Percentiles rank a stretch among this genome's conserved stretches.
Evolutionary conservation across 306 rosid genomes (phyloP).

Genomic region (Coriaria nepalensis): DNA sequence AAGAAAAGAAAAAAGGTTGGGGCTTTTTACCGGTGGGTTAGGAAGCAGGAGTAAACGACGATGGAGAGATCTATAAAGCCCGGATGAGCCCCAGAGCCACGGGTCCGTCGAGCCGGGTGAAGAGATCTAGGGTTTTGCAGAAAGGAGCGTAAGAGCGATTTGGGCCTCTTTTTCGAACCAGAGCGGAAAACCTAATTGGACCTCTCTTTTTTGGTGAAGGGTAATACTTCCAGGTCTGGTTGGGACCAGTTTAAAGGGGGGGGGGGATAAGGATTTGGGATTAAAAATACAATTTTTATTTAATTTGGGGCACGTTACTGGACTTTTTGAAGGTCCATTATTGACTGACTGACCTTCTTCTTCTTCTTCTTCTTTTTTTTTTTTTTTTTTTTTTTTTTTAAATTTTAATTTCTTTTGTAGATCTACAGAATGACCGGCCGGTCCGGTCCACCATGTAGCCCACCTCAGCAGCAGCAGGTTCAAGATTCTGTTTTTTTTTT

Average conservation of each 20-base stretch:
- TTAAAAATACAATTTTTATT: slow-evolving; percentile 17
- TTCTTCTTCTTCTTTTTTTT: slow-evolving; percentile 14
- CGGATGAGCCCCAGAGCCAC: no score
- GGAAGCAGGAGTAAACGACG: neutral
- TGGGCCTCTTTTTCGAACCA: slow-evolving; percentile 43
- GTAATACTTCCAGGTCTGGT: neutral
- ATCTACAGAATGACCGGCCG: no score
- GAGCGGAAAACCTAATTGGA: slow-evolving; percentile 88
- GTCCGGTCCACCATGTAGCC: no score
- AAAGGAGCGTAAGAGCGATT: slow-evolving; percentile 35
- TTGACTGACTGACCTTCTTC: no score
- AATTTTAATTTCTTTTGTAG: neutral
- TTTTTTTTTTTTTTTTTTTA: neutral
- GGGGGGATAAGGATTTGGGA: slow-evolving; percentile 28
- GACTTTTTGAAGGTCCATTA: slow-evolving; percentile 45
- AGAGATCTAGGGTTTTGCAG: slow-evolving; percentile 64
- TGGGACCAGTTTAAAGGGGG: slow-evolving; percentile 16
- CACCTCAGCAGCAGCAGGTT: no score
- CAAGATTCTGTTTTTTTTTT: no score
- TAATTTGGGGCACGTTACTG: slow-evolving; percentile 19
- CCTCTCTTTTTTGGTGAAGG: slow-evolving; percentile 14
- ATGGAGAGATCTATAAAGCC: no score
- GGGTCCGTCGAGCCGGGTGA: slow-evolving; percentile 11
- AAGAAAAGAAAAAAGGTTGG: neutral
- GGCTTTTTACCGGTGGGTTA: slow-evolving; percentile 12